phyloP scores from a whole-genome alignment of 2,329 filamentous ascomycete species.

The Monosporascus sp. region DNA sequence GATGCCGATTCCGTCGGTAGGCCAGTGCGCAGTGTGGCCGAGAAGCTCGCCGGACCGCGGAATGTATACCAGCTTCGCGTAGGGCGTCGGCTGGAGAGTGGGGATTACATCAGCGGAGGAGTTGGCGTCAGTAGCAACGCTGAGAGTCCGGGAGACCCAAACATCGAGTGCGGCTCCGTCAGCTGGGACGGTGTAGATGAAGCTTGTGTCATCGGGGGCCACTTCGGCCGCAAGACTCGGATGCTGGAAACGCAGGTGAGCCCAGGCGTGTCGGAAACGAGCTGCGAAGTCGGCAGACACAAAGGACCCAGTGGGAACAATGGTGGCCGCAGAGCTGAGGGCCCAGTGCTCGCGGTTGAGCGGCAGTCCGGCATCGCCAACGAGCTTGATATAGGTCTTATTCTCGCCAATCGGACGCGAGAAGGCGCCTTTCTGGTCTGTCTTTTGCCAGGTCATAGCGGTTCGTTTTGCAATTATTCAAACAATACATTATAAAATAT shows the following conservation, averaged over 20 bases:
- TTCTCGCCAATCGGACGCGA: constrained; percentile 7
- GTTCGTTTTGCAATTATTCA: too few relatives aligned
- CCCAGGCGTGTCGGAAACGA: constrained; percentile 12
- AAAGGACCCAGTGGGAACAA: constrained; percentile 15
- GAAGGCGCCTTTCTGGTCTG: constrained; percentile 1
- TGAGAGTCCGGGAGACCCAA: constrained; percentile 15
- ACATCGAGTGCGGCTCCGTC: constrained; percentile 9
- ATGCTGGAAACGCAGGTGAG: constrained; percentile 14
- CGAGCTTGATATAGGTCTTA: constrained; percentile 24
- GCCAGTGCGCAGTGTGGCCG: constrained; percentile 22
- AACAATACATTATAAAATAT: too few relatives aligned
- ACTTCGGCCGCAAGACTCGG: constrained; percentile 13
- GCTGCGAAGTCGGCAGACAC: constrained; percentile 10
- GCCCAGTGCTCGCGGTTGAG: constrained; percentile 28
- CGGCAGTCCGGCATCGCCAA: constrained; percentile 19
- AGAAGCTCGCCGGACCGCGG: constrained; percentile 10
- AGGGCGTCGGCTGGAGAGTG: constrained; percentile 12
- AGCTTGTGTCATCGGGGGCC: constrained; percentile 5
- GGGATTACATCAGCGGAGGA: constrained; percentile 14
- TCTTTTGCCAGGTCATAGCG: not conserved
- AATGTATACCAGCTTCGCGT: constrained; percentile 15
- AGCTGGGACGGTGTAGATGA: constrained; percentile 13
- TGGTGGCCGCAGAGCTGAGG: constrained; percentile 16
- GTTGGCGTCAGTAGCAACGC: constrained; percentile 8
- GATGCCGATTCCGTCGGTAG: constrained; percentile 21